phyloP scores from a whole-genome alignment of 2,329 filamentous ascomycete species.

The Penicillium digitatum region DNA sequence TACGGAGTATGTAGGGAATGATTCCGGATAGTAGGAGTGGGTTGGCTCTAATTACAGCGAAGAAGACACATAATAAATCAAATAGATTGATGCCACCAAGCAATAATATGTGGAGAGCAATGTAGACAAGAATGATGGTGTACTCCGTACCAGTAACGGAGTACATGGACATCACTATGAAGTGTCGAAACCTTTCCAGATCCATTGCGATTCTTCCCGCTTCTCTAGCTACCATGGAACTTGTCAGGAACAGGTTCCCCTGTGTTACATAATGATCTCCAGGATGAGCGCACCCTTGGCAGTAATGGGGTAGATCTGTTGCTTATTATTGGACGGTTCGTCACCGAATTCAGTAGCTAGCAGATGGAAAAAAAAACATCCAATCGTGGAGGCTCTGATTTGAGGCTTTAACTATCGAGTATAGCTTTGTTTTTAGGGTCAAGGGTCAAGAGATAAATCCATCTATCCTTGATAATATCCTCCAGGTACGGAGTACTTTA shows the following conservation, averaged over 20 bases:
- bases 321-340: slow-evolving; percentile 1
- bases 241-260: slow-evolving; percentile 8
- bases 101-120: slow-evolving; percentile 2
- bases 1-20: background rate
- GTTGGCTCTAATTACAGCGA: background rate
- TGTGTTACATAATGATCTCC: slow-evolving; percentile 24
- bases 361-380: background rate
- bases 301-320: slow-evolving; percentile 14
- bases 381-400: slow-evolving; percentile 5
- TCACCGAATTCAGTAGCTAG: background rate
- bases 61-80: background rate
- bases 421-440: background rate
- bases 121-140: background rate
- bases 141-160: background rate
- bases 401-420: slow-evolving; percentile 1
- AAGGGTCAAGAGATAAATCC: background rate
- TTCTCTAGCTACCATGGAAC: slow-evolving; percentile 11
- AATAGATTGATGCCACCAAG: slow-evolving; percentile 1
- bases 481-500: background rate
- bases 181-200: background rate
- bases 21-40: background rate
- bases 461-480: background rate
- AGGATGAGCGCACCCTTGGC: slow-evolving; percentile 6
- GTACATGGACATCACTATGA: background rate
- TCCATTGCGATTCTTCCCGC: slow-evolving; percentile 1